Evolutionary conservation across 257 asterid species (phyloP), one percentile per base, ranked within the genome.

Genomic region (Cinchona pubescens): DNA sequence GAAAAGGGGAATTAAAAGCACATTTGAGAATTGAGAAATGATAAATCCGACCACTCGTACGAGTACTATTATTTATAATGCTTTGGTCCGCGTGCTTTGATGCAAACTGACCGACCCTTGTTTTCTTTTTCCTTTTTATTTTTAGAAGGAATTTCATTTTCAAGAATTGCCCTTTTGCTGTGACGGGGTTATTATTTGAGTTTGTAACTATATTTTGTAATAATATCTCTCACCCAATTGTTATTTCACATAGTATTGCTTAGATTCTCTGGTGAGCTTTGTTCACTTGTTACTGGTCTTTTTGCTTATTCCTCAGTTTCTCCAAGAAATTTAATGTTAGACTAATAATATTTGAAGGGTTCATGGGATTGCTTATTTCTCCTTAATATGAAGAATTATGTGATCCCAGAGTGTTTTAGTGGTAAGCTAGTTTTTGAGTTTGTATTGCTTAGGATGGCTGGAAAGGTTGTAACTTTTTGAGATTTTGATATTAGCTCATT

Each of bases 1-100:
- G 67, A 69, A 65, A 78, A 83, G 74, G 73, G 73, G 27, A 55
- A 76, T 73, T 68, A 74, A 67, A 80, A 77, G 65, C 21, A 59
- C 90, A 85, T 88, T 84, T 64, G 90, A n/a, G n/a, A n/a, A n/a
- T n/a, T n/a, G n/a, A 87, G 81, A 81, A 85, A 35, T 78, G 78
- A 74, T 72, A 77, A n/a, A 76, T 85, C 78, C 81, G 86, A 86
- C 88, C 91, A 83, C 90, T 88, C 96, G n/a, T n/a, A 67, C 71
- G 32, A 83, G 83, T 81, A 76, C 87, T 38, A 38, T 38, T 38
- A 38, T 64, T 40, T 59, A 59, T 86, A 95, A 87, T 82, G 91
- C 94, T 88, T 86, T 76, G 92, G 75, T 88, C 82, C 88, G 97
- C 97, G 94, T 92, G 97, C 97, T 90, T 90, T 83, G 92, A 82